phyloP scores from a whole-genome alignment of 805 yeast species.

The Starmerella bombi region DNA sequence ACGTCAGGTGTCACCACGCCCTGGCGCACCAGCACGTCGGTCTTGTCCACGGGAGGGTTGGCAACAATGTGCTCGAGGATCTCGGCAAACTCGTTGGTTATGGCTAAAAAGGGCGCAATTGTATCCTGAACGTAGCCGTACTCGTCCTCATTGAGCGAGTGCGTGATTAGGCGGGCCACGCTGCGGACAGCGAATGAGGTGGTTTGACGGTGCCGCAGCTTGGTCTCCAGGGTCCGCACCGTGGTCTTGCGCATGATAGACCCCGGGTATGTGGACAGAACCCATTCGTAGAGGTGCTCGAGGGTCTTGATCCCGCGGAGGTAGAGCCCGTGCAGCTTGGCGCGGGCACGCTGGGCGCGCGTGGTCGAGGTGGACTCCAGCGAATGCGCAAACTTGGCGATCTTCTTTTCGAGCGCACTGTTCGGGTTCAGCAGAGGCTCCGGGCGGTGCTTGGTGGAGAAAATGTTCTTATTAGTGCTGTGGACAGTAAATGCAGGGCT shows the following conservation, averaged over 20 bases:
- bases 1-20: conserved; percentile 13
- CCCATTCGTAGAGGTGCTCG: background rate
- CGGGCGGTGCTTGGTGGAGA: background rate
- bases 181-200: conserved; percentile 25
- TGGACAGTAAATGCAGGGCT: background rate
- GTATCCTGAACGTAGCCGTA: conserved; percentile 33
- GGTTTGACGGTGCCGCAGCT: conserved; percentile 23
- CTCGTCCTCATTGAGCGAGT: conserved; percentile 29
- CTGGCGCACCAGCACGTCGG: conserved; percentile 22
- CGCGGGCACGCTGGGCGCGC: conserved; percentile 4
- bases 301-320: background rate
- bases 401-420: conserved; percentile 11
- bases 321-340: background rate
- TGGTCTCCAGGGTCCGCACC: conserved; percentile 20
- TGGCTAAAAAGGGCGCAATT: conserved; percentile 25
- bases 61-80: conserved; percentile 19
- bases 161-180: conserved; percentile 24
- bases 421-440: conserved; percentile 5
- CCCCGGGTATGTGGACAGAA: conserved; percentile 24
- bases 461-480: background rate
- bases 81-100: conserved; percentile 21
- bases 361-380: conserved; percentile 5
- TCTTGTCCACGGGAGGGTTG: conserved; percentile 26
- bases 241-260: conserved; percentile 27
- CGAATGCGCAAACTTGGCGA: conserved; percentile 1